Evolutionary conservation across 2,329 filamentous ascomycete species (phyloP).

Genomic region (Talaromyces sp.): DNA sequence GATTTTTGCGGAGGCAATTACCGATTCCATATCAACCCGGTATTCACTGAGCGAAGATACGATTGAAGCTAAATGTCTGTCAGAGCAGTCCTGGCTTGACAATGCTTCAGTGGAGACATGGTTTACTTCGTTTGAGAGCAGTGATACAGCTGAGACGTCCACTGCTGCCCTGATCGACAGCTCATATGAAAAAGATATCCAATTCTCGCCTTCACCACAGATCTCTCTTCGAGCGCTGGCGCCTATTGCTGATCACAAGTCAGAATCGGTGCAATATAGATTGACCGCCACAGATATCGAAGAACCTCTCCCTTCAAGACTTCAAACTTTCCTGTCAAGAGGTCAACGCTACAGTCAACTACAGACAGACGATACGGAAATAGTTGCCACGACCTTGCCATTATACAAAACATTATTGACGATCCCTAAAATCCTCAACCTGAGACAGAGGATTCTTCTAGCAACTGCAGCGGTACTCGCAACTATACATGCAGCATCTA

Average conservation of each 20-base stretch:
- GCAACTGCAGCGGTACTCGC: constrained; percentile 58
- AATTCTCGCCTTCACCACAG: not conserved
- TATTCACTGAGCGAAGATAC: not conserved
- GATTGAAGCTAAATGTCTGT: not conserved
- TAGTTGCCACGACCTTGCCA: constrained; percentile 14
- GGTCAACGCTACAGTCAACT: not conserved
- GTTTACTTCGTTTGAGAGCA: not conserved
- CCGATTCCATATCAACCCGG: not conserved
- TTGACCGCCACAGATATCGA: not conserved
- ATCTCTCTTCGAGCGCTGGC: not conserved
- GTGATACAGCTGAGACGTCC: not conserved
- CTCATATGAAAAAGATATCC: not conserved
- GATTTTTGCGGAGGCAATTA: not conserved
- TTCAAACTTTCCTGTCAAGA: not conserved
- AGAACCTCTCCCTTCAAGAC: not conserved
- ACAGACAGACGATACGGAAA: not conserved
- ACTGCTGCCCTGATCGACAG: not conserved
- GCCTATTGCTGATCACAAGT: not conserved
- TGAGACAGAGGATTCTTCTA: constrained; percentile 50
- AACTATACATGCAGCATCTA: constrained; percentile 59
- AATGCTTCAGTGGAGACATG: not conserved
- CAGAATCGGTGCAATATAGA: not conserved
- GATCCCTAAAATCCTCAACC: constrained; percentile 62
- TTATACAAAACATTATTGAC: constrained; percentile 59
- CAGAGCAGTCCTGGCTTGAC: not conserved